phyloP scores from a whole-genome alignment of 2,329 filamentous ascomycete genomes.

The Calonectria ilicicola region DNA sequence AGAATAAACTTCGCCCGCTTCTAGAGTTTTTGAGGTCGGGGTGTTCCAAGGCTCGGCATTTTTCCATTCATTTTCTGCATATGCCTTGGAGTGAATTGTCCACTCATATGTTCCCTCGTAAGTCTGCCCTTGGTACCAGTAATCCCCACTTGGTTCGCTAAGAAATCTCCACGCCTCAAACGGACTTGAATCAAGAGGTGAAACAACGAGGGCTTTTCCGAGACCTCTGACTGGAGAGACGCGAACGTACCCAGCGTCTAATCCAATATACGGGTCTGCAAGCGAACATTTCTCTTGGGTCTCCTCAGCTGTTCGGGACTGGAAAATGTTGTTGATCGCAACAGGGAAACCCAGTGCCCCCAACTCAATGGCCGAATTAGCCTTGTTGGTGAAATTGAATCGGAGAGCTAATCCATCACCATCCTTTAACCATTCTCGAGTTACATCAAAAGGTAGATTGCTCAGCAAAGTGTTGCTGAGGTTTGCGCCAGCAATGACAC shows the following conservation, averaged over 20 bases:
- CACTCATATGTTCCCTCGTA: conserved; percentile 73
- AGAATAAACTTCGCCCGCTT: conserved; percentile 57
- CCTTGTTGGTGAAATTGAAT: conserved; percentile 63
- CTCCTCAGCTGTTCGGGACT: conserved; percentile 58
- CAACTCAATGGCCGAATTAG: conserved; percentile 57
- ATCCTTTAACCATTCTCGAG: conserved; percentile 62
- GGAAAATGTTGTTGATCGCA: conserved; percentile 74
- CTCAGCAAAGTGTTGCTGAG: background rate
- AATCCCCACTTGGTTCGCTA: conserved; percentile 54
- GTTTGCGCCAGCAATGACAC: background rate
- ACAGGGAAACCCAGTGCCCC: conserved; percentile 69
- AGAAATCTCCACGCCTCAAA: conserved; percentile 70
- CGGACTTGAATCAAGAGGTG: conserved; percentile 59
- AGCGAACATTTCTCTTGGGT: conserved; percentile 65
- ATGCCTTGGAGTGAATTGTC: conserved; percentile 66
- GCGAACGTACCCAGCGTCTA: conserved; percentile 68
- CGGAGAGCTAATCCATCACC: conserved; percentile 61
- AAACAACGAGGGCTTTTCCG: conserved; percentile 65
- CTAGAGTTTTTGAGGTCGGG: conserved; percentile 59
- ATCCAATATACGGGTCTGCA: conserved; percentile 70
- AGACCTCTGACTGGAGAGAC: conserved; percentile 64
- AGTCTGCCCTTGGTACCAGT: conserved; percentile 63
- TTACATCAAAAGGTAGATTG: conserved; percentile 56
- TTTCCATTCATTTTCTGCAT: conserved; percentile 68
- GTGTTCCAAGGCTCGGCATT: conserved; percentile 64